Evolutionary conservation across 345 rosid species (phyloP).

Genomic region (Gossypium anomalum): DNA sequence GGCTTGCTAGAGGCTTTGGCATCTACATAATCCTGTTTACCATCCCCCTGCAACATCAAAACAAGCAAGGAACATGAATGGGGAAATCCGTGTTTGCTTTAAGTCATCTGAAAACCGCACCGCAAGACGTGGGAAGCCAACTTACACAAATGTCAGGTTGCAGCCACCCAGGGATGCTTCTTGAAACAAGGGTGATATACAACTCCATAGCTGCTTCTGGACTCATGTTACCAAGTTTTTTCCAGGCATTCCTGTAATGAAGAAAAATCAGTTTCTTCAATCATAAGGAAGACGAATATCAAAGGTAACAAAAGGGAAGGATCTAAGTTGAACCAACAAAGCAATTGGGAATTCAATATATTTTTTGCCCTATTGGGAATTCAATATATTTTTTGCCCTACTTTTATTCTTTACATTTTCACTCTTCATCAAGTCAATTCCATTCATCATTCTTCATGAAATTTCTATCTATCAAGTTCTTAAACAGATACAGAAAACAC

Average conservation of each 20-base stretch:
- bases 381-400: background rate
- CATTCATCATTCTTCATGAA: background rate
- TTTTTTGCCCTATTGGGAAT: constrained; percentile 6
- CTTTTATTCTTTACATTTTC: constrained; percentile 17
- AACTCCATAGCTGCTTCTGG: constrained; percentile 51
- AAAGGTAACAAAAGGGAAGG: background rate
- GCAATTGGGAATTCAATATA: background rate
- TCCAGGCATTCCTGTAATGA: constrained; percentile 48
- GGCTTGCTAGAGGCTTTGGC: constrained; percentile 8
- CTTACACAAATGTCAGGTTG: constrained; percentile 27
- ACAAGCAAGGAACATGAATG: background rate
- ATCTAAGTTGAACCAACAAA: background rate
- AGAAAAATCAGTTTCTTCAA: background rate
- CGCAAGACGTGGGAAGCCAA: background rate
- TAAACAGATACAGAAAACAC: background rate
- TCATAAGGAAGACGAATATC: background rate
- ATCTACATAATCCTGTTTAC: constrained; percentile 4
- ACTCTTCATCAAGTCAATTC: constrained; percentile 12
- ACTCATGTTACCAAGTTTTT: constrained; percentile 37
- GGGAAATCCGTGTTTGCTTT: background rate
- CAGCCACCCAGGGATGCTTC: constrained; percentile 30
- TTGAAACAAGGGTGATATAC: constrained; percentile 36
- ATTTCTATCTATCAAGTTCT: constrained; percentile 4
- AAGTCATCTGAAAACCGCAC: background rate
- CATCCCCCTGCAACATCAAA: constrained; percentile 16